Evolutionary conservation across 257 asterid genomes (phyloP).

Genomic region (Oldenlandia corymbosa): DNA sequence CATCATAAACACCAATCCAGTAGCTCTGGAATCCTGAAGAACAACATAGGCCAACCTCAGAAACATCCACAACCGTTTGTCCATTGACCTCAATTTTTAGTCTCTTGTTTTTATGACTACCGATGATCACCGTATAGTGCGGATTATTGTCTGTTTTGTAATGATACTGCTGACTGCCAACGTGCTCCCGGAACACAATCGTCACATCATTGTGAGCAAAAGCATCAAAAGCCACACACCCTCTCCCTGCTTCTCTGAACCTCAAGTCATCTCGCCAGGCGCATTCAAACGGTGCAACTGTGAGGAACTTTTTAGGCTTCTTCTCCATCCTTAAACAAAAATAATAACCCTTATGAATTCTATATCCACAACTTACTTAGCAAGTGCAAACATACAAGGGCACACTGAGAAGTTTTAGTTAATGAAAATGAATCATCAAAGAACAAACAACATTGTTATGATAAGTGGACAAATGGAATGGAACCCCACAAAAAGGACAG

Average conservation of each 20-base stretch:
- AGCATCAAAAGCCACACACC: constrained; percentile 96
- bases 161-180: constrained; percentile 94
- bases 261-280: constrained; percentile 86
- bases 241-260: constrained; percentile 93
- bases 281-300: constrained; percentile 94
- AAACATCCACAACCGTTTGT: constrained; percentile 69
- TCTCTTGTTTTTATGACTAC: constrained; percentile 88
- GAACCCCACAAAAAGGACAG: constrained; percentile 8
- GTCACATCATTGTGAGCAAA: constrained; percentile 95
- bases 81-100: constrained; percentile 84
- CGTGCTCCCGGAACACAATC: constrained; percentile 82
- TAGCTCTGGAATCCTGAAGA: constrained; percentile 89
- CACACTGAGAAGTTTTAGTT: not conserved
- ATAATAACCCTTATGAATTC: constrained; percentile 11
- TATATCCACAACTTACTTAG: not conserved
- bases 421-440: constrained; percentile 2
- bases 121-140: constrained; percentile 91
- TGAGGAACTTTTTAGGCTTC: constrained; percentile 63
- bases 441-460: not conserved
- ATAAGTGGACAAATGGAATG: not conserved
- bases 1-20: constrained; percentile 91
- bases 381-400: not conserved
- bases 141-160: constrained; percentile 91
- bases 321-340: constrained; percentile 42
- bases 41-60: constrained; percentile 75